A percentile compares a stretch with the other conserved stretches of the same genome.
Conservation (phyloP, 1,284 basidiomycete genomes). For the Trichosporon faecale region DNA sequence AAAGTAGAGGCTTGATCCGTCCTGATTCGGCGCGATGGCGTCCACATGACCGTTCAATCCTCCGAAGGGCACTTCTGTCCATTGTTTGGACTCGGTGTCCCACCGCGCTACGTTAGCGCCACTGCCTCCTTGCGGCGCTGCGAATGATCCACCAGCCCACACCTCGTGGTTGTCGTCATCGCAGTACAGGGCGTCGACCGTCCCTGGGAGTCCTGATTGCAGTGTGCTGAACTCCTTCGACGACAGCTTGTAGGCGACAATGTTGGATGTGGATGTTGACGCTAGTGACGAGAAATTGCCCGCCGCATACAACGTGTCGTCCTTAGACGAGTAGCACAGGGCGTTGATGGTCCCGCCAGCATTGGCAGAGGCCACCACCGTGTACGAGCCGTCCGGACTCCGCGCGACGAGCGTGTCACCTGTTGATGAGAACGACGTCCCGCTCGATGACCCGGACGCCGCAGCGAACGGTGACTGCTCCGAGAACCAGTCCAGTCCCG, state of each 20-base stretch:
- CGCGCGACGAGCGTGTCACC: slow-evolving; percentile 42
- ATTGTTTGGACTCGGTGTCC: slow-evolving; percentile 64
- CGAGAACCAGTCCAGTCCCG: slow-evolving; percentile 64
- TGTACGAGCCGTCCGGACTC: slow-evolving; percentile 28
- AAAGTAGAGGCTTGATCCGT: slow-evolving; percentile 74
- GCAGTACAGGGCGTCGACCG: slow-evolving; percentile 75
- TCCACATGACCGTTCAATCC: slow-evolving; percentile 77
- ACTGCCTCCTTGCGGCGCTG: slow-evolving; percentile 44
- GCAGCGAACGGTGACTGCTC: slow-evolving; percentile 37
- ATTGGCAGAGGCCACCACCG: slow-evolving; percentile 39
- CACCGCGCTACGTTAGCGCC: slow-evolving; percentile 72
- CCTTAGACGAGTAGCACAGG: slow-evolving; percentile 39
- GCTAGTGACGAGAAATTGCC: slow-evolving; percentile 44
- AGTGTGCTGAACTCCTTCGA: slow-evolving; percentile 31
- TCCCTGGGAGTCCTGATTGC: slow-evolving; percentile 58
- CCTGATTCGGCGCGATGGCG: slow-evolving; percentile 71
- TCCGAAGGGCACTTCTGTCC: slow-evolving; percentile 67
- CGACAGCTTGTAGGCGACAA: slow-evolving; percentile 38
- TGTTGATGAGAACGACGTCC: slow-evolving; percentile 33
- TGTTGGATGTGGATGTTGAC: slow-evolving; percentile 32
- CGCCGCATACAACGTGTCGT: slow-evolving; percentile 45
- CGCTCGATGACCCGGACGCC: slow-evolving; percentile 26
- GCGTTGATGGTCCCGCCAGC: slow-evolving; percentile 43
- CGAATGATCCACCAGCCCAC: slow-evolving; percentile 82
- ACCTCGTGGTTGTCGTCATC: slow-evolving; percentile 67